Evolutionary conservation across 2,329 filamentous ascomycete species (phyloP), one percentile per base, ranked within the genome.

Genomic region (Claviceps sp.): DNA sequence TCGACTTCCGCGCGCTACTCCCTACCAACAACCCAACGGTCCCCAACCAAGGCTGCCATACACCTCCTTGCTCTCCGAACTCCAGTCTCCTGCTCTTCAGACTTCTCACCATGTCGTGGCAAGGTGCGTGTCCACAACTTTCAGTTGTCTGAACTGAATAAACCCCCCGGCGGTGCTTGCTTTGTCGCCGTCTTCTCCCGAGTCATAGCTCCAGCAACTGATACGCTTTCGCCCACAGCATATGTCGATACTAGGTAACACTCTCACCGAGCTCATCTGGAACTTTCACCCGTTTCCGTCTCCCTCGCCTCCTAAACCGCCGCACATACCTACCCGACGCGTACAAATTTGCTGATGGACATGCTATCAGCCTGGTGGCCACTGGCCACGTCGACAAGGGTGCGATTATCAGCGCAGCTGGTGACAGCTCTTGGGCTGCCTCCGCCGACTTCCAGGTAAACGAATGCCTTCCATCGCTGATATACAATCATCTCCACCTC

Each of bases 311-410:
- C n/a, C 24, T 26, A 30, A 26, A 48, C 38, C 49, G 41, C 3
- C 58, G 59, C 54, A 60, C 62, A 58, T 56, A 39, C 6, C 10
- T 56, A 39, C 6, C 10, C 24, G 42, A 44, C 17, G 41, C 42
- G 40, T 48, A 47, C 19, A 52, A 37, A 44, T 17, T 60, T 57
- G 52, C 59, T 59, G 47, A 59, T 54, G 50, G 22, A 44, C 30
- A 56, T 51, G 50, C 37, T 14, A 16, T 40, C n/a, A 95, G 89
- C 79, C 81, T 95, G 63, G 79, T 94, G 64, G 84, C 77, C 72
- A 83, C 78, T 62, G 83, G 83, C 64, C 84, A 90, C 67, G 71
- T 95, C 65, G 85, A 93, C 74, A 84, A 89, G 74, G 89, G 79
- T 62, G 86, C 87, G 65, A 89, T 95, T 68, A 82, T 93, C 75